Evolutionary conservation across 192 early-diverging fungal genomes (phyloP), one percentile per base, ranked within the genome.

Genomic region (Umbelopsis sp.): DNA sequence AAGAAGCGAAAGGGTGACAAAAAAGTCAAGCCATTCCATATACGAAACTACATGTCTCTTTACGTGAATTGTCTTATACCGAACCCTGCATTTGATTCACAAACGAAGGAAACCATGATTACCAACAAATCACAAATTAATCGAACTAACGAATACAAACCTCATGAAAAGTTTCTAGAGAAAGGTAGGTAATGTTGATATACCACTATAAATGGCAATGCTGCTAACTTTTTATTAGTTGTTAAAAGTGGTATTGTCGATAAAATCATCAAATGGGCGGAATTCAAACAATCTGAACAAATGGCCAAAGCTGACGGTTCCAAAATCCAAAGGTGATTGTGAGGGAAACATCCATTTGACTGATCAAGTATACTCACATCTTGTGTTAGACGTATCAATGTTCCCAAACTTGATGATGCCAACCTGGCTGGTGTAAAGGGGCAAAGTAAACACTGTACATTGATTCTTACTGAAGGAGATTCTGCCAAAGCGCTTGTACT

Each of bases 381-480:
- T 48, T 6, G 2, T 6, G 6, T 13, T 25, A 65, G 69, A 37
- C 69, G 96, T 47, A 80, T 87, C 0, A 90, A 90, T 53, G 91
- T 99, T 44, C 82, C 91, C 33, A 98, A 98, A 76, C 87, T 98
- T 3, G 96, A 96, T 49, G 97, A 99, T 74, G 97, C 97, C 37
- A 97, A 94, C 73, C 85, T 89, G 64, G 97, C 97, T 16, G 97
- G 97, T 13, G 87, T 87, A 0, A 46, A 53, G 23, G 79, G 81
- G 10, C 78, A 90, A 52, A 87, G 88, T 20, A 73, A 77, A 45
- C 66, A 95, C 10, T 99, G 97, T 78, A 98, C 96, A 18, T 82
- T 99, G 58, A 97, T 99, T 76, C 82, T 99, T 64, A 98, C 97
- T 0, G 97, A 98, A 84, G 96, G 96, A 79, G 96, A 98, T 76